Base-by-base conservation (phyloP, 176 grass and related monocot species). In the Triticum turgidum region DNA sequence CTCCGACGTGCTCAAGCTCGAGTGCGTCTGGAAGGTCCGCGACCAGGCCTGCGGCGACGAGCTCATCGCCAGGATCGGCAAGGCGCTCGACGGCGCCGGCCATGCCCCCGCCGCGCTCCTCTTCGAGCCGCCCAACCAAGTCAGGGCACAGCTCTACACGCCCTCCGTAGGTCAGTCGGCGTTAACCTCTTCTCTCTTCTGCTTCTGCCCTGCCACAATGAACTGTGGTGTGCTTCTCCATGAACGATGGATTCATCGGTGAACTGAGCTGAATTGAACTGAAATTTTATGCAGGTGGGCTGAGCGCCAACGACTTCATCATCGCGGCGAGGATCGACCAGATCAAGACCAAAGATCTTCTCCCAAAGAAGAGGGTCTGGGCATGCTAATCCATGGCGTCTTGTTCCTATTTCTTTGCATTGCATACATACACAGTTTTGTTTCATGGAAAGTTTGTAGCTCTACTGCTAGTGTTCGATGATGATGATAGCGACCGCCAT, bases 11-110 rank as follows among this genome's bases (percentile, higher is more conserved):
- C 34, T 12, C 11, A 83, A 65, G 78, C 67, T 98, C 33, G 84
- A 92, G 73, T 98, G 93, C 84, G 47, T 91, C 12, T 98, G 96
- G 96, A 98, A 89, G 80, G 86, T 98, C 69, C 89, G 90, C 42
- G 96, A 92, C 77, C 83, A 91, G 84, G 63, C 73, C 22, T 91
- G 90, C 67, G 93, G 88, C 4, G 65, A 84, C 51, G 90, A 98
- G 78, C 93, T 96, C 66, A 37, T 96, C 11, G 76, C 64, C 77
- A 91, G 96, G 90, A 98, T 98, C 87, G 49, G 65, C 83, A 65
- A 62, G 59, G 66, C 88, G 13, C 80, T 90, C 65, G 87, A 92
- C 20, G 84, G 83, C 42, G 75, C 85, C 25, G 91, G 37, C 8
- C 89, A 98, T 63, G 78, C 47, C 3, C 96, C 90, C 30, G 34